phyloP scores from a whole-genome alignment of 2,329 filamentous ascomycete genomes.

The Aspergillus ustus region DNA sequence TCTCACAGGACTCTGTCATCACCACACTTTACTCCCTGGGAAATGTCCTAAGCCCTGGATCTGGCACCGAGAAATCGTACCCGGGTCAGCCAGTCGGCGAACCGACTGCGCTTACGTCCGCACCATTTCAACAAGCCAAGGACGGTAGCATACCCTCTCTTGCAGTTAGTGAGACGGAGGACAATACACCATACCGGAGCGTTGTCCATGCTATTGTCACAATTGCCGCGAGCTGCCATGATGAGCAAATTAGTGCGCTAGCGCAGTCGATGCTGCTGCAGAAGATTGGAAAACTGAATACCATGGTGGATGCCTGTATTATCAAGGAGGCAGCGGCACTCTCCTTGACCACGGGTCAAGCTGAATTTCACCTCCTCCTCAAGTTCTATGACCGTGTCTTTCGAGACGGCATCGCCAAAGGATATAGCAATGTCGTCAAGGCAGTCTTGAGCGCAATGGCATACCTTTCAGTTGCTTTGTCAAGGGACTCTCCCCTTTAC shows the following conservation, averaged over 20 bases:
- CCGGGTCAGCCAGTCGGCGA: slow-evolving; percentile 37
- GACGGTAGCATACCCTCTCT: slow-evolving; percentile 68
- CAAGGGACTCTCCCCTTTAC: slow-evolving; percentile 73
- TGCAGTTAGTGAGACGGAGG: slow-evolving; percentile 74
- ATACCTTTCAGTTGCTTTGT: slow-evolving; percentile 73
- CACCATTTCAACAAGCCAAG: slow-evolving; percentile 36
- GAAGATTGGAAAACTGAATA: slow-evolving; percentile 85
- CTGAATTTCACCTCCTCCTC: slow-evolving; percentile 83
- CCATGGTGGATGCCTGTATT: slow-evolving; percentile 80
- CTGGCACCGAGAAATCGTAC: slow-evolving; percentile 53
- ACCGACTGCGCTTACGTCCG: slow-evolving; percentile 54
- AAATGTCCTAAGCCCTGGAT: slow-evolving; percentile 82
- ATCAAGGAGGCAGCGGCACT: slow-evolving; percentile 80
- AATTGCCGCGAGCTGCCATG: slow-evolving; percentile 79
- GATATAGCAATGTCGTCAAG: slow-evolving; percentile 68
- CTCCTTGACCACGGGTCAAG: slow-evolving; percentile 74
- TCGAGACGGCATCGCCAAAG: slow-evolving; percentile 72
- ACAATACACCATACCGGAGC: slow-evolving; percentile 77
- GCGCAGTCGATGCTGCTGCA: slow-evolving; percentile 97
- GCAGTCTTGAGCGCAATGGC: slow-evolving; percentile 82
- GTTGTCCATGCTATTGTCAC: slow-evolving; percentile 94
- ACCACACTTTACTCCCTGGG: slow-evolving; percentile 96
- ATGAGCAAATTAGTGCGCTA: slow-evolving; percentile 90
- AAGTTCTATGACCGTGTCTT: slow-evolving; percentile 80
- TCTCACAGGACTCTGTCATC: slow-evolving; percentile 92